These are phyloP conservation scores for Tagetes erecta DNA, from an alignment of 129 eudicot species.

Conservation along the genomic window DNA sequence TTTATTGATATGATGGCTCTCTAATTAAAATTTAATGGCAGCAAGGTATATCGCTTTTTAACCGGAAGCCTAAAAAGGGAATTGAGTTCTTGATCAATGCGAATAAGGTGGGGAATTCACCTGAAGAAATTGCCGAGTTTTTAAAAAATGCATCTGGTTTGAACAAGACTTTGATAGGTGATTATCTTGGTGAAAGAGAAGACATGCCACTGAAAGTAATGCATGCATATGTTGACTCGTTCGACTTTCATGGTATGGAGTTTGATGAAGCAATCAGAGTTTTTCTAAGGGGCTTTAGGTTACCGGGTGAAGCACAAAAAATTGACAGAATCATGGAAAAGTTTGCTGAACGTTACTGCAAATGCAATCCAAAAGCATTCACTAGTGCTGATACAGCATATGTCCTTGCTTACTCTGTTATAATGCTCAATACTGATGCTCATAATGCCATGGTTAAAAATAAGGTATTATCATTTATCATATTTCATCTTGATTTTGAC, in stretches of 20 bases:
- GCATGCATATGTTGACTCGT: constrained; percentile 94
- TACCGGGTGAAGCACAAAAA: constrained; percentile 99
- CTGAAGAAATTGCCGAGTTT: constrained; percentile 85
- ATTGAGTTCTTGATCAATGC: constrained; percentile 86
- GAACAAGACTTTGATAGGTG: constrained; percentile 85
- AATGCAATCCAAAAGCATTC: constrained; percentile 87
- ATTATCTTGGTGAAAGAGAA: constrained; percentile 95
- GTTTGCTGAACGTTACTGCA: constrained; percentile 93
- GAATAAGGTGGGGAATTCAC: constrained; percentile 82
- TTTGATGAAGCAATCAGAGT: constrained; percentile 90
- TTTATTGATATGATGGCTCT: constrained; percentile 19
- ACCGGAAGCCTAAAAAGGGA: constrained; percentile 85
- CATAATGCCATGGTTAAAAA: constrained; percentile 90
- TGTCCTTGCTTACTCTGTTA: constrained; percentile 94
- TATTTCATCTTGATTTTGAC: constrained; percentile 10
- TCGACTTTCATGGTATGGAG: constrained; percentile 81
- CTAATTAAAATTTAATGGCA: constrained; percentile 60
- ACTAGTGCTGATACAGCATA: constrained; percentile 98
- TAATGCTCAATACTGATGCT: constrained; percentile 97
- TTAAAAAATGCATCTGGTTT: constrained; percentile 75
- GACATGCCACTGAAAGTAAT: constrained; percentile 84
- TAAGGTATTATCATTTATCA: constrained; percentile 56
- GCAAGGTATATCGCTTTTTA: constrained; percentile 98
- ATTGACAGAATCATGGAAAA: constrained; percentile 96
- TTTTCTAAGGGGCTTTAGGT: constrained; percentile 74